These are phyloP conservation scores for Neofusicoccum umdonicola DNA, from an alignment of 2,329 filamentous ascomycete genomes.

Conservation along the genomic window DNA sequence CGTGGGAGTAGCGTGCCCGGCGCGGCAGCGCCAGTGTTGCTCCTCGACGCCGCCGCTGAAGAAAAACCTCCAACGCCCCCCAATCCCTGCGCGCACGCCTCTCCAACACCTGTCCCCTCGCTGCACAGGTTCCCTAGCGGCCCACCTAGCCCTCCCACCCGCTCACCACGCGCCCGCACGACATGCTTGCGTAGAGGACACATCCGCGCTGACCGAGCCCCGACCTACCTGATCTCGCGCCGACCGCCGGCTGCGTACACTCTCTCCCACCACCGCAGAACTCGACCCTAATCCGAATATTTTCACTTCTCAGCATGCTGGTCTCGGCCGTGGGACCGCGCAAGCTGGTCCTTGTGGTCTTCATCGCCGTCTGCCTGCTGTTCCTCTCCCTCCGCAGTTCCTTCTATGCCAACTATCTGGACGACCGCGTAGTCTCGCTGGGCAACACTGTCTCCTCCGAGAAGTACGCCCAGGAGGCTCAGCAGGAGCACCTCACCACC, in stretches of 20 bases:
- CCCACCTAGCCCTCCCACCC: background rate
- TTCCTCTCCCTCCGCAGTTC: constrained; percentile 17
- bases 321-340: constrained; percentile 18
- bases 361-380: constrained; percentile 20
- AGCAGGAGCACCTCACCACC: constrained; percentile 7
- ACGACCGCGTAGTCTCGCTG: constrained; percentile 7
- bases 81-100: constrained; percentile 13
- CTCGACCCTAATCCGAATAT: background rate
- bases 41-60: constrained; percentile 11
- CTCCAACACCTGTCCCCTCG: constrained; percentile 14
- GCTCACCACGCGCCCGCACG: background rate
- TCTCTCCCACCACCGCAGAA: background rate
- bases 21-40: background rate
- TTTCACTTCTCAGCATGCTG: constrained; percentile 7
- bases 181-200: constrained; percentile 10
- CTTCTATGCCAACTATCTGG: constrained; percentile 4
- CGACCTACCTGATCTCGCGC: constrained; percentile 1
- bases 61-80: constrained; percentile 12
- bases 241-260: constrained; percentile 12
- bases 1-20: background rate
- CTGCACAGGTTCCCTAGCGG: constrained; percentile 8
- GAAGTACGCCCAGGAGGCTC: constrained; percentile 1
- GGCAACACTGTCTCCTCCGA: constrained; percentile 1
- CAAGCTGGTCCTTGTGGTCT: constrained; percentile 18
- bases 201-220: background rate